Conservation (phyloP, 192 early-diverging fungal species). For the Ambispora gerdemannii region DNA sequence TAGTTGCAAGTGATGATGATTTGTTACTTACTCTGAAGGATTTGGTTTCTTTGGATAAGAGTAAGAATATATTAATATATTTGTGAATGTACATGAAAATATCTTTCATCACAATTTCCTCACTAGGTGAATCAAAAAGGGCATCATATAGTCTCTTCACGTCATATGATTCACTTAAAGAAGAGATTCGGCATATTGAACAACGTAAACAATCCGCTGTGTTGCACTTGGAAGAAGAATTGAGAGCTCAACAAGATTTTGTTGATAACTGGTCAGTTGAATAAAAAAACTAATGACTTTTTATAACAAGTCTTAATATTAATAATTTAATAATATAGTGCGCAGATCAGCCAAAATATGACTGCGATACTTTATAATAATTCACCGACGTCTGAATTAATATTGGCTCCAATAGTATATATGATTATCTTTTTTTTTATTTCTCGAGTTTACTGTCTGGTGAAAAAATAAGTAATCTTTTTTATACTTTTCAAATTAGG, state of each 20-base stretch:
- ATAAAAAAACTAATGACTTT: not conserved
- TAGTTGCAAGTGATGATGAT: constrained; percentile 10
- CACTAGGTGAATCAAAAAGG: not conserved
- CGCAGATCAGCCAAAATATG: not conserved
- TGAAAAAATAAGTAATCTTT: not conserved
- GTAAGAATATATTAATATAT: not conserved
- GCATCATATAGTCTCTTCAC: not conserved
- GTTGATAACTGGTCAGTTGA: constrained; percentile 10
- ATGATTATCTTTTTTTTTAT: not conserved
- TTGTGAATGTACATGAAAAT: not conserved
- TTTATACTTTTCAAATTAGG: not conserved
- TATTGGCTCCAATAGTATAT: constrained; percentile 17
- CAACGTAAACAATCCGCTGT: not conserved
- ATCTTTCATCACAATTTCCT: not conserved
- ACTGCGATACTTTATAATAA: constrained; percentile 5
- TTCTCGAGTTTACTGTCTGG: not conserved
- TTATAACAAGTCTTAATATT: not conserved
- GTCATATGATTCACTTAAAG: constrained; percentile 19
- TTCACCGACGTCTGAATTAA: constrained; percentile 12
- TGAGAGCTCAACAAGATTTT: constrained; percentile 5
- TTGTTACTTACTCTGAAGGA: constrained; percentile 24
- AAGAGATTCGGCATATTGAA: constrained; percentile 1
- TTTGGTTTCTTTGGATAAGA: not conserved
- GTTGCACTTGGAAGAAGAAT: not conserved
- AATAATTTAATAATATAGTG: not conserved